Evolutionary conservation across 805 yeast species (phyloP).

Genomic region (Crinitomyces ghanaensis): DNA sequence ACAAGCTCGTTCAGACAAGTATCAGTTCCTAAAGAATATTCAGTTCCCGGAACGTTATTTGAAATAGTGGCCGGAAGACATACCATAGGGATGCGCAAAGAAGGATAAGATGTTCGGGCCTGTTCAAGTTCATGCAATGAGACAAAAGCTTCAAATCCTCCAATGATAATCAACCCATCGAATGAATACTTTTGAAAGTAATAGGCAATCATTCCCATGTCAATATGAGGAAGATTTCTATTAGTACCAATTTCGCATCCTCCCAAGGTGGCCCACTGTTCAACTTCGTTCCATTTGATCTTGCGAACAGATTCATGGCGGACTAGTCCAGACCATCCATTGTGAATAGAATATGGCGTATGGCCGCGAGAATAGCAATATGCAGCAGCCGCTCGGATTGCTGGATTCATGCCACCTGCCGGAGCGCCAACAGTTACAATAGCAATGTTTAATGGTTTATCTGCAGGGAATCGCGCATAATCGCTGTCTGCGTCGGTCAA

Average conservation of each 20-base stretch:
- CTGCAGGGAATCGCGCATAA: conserved; percentile 45
- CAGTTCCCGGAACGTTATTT: conserved; percentile 98
- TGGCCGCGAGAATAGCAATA: conserved; percentile 88
- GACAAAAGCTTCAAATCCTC: conserved; percentile 95
- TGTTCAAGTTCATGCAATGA: conserved; percentile 71
- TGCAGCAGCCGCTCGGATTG: conserved; percentile 79
- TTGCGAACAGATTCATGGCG: conserved; percentile 76
- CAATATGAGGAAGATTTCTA: conserved; percentile 70
- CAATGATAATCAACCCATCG: conserved; percentile 83
- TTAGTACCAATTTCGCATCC: conserved; percentile 98
- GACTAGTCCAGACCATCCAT: conserved; percentile 86
- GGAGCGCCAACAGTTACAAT: conserved; percentile 94
- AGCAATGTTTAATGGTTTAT: conserved; percentile 61
- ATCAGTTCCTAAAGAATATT: conserved; percentile 88
- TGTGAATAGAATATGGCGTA: conserved; percentile 77
- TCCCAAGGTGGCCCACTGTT: conserved; percentile 79
- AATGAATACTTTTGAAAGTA: conserved; percentile 80
- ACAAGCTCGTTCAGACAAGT: conserved; percentile 89
- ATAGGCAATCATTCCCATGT: conserved; percentile 84
- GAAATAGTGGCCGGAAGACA: conserved; percentile 93
- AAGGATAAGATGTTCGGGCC: conserved; percentile 71
- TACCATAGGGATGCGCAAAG: conserved; percentile 89
- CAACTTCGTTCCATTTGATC: conserved; percentile 75
- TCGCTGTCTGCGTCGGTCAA: conserved; percentile 60
- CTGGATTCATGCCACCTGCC: conserved; percentile 91